Evolutionary conservation across 139 green algal genomes (phyloP).

Genomic region (Chlamydomonas schloesseri): DNA sequence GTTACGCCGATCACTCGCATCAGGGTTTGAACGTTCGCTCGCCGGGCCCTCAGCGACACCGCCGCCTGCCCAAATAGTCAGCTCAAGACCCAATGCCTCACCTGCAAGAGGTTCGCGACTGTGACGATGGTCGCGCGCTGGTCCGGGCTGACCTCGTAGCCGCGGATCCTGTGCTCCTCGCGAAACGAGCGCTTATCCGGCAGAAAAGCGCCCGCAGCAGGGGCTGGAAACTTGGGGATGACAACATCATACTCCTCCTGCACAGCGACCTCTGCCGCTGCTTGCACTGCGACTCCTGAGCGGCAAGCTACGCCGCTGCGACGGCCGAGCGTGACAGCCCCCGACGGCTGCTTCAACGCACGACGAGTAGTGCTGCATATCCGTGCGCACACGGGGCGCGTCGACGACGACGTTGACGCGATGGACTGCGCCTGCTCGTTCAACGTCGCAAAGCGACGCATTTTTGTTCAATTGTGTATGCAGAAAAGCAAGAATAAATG

Average conservation of each 20-base stretch:
- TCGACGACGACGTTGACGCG: too few relatives aligned
- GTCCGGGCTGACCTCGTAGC: constrained; percentile 86
- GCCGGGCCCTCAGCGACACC: too few relatives aligned
- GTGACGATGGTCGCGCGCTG: constrained; percentile 82
- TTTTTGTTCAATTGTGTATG: too few relatives aligned
- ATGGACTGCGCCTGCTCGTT: too few relatives aligned
- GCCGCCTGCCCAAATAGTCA: too few relatives aligned
- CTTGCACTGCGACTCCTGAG: background rate
- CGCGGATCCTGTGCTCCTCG: constrained; percentile 78
- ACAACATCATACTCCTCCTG: constrained; percentile 13
- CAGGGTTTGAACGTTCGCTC: background rate
- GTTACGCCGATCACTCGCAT: background rate
- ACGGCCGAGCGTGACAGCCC: background rate
- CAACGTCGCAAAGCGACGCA: too few relatives aligned
- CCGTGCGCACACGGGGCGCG: too few relatives aligned
- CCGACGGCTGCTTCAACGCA: background rate
- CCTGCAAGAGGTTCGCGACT: constrained; percentile 91
- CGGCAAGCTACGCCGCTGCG: background rate
- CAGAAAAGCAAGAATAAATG: too few relatives aligned
- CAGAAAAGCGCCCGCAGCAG: constrained; percentile 22
- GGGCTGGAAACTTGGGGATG: constrained; percentile 25
- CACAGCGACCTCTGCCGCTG: background rate
- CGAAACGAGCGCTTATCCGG: constrained; percentile 53
- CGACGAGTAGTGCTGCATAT: too few relatives aligned
- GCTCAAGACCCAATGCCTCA: background rate